These are phyloP conservation scores for Wickerhamomyces ciferrii DNA, from an alignment of 805 yeast species.

Conservation along the genomic window DNA sequence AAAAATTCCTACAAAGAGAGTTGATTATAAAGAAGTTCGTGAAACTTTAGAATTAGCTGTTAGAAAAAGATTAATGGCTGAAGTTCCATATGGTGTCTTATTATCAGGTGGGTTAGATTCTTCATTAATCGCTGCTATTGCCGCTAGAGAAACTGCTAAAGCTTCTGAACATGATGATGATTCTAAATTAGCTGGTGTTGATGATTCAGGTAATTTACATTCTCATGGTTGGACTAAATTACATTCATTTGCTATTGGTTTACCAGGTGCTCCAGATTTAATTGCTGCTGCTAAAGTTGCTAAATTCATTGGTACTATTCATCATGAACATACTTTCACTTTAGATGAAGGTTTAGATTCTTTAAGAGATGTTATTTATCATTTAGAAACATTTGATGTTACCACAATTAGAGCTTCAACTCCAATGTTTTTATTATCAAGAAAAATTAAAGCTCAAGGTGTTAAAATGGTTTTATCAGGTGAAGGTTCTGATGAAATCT, in stretches of 20 bases:
- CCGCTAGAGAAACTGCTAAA: conserved; percentile 89
- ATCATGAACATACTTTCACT: conserved; percentile 97
- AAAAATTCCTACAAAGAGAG: conserved; percentile 68
- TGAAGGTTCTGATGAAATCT: conserved; percentile 98
- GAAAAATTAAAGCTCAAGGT: conserved; percentile 99
- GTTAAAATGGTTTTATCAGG: conserved; percentile 99
- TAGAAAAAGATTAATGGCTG: conserved; percentile 98
- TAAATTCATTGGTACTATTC: conserved; percentile 90
- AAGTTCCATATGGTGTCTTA: conserved; percentile 97
- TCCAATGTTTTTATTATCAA: conserved; percentile 93
- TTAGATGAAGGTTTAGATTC: conserved; percentile 96
- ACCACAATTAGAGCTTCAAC: conserved; percentile 99
- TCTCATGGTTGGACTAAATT: conserved; percentile 72
- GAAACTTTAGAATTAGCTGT: conserved; percentile 88
- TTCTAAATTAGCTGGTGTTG: conserved; percentile 85
- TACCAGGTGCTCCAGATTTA: conserved; percentile 97
- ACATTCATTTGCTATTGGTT: conserved; percentile 96
- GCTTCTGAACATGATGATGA: conserved; percentile 44
- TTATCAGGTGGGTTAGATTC: conserved; percentile 98
- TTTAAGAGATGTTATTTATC: conserved; percentile 87
- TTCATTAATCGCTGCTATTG: conserved; percentile 92
- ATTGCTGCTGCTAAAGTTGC: conserved; percentile 96
- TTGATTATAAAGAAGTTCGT: conserved; percentile 69
- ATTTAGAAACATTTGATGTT: conserved; percentile 96
- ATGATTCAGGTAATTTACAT: conserved; percentile 79